phyloP scores from a whole-genome alignment of 495 filamentous ascomycete species.

The Tuber melanosporum region DNA sequence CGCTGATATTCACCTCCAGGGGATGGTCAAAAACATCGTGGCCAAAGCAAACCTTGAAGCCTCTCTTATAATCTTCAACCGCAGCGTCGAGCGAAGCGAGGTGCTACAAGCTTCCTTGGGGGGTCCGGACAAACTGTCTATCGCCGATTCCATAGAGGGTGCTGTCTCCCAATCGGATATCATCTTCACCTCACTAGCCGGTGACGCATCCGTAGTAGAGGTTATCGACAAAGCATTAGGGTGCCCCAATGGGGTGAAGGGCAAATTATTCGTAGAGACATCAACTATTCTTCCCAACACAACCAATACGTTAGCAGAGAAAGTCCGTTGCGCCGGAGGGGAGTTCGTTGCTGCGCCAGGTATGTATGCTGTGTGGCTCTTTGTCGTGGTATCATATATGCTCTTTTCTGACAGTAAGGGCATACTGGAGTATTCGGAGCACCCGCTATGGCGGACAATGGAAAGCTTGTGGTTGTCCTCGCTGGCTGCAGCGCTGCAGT shows the following conservation, averaged over 20 bases:
- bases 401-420: slow-evolving; percentile 4
- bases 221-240: slow-evolving; percentile 53
- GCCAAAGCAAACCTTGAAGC: slow-evolving; percentile 64
- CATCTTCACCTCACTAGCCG: slow-evolving; percentile 76
- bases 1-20: slow-evolving; percentile 48
- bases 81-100: slow-evolving; percentile 56
- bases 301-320: slow-evolving; percentile 56
- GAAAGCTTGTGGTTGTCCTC: slow-evolving; percentile 59
- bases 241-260: slow-evolving; percentile 49
- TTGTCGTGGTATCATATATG: background rate
- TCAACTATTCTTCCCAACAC: slow-evolving; percentile 85
- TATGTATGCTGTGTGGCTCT: slow-evolving; percentile 18
- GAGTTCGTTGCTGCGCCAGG: slow-evolving; percentile 70
- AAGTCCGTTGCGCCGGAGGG: slow-evolving; percentile 53
- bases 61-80: slow-evolving; percentile 74
- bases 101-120: slow-evolving; percentile 53
- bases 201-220: slow-evolving; percentile 62
- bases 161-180: slow-evolving; percentile 65
- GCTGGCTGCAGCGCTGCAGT: slow-evolving; percentile 60
- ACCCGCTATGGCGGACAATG: slow-evolving; percentile 68
- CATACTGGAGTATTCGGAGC: slow-evolving; percentile 62
- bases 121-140: slow-evolving; percentile 51
- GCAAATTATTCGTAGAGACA: slow-evolving; percentile 76
- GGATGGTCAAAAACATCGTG: slow-evolving; percentile 78
- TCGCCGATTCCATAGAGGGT: slow-evolving; percentile 56